Conservation (phyloP, 2,329 filamentous ascomycete genomes). For the Ceratocystis huliohia region DNA sequence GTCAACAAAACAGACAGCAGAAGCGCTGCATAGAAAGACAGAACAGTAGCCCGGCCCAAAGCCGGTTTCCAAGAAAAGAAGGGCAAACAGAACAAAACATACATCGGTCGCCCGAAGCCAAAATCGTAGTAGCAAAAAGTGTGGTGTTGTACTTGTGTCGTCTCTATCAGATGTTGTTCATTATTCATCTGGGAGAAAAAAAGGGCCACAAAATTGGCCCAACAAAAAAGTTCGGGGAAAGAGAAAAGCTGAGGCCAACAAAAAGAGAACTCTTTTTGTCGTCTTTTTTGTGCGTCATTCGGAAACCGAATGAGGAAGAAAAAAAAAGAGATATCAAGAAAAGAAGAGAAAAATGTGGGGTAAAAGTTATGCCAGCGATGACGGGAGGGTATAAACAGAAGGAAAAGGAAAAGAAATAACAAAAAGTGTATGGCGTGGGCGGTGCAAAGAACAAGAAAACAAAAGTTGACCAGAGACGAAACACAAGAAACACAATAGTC, state of each 20-base stretch:
- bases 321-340: not conserved
- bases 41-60: not conserved
- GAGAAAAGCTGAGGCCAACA: not conserved
- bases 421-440: not conserved
- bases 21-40: not conserved
- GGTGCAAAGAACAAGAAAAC: not conserved
- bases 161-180: slow-evolving; percentile 1
- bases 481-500: not conserved
- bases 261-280: not conserved
- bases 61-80: not conserved
- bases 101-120: not conserved
- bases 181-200: not conserved
- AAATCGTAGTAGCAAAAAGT: not conserved
- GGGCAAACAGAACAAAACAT: not conserved
- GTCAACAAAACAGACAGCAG: not conserved
- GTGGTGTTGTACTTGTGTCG: not conserved
- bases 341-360: not conserved
- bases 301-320: not conserved
- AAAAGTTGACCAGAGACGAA: not conserved
- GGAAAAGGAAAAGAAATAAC: not conserved
- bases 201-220: not conserved
- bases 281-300: not conserved
- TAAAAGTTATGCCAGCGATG: not conserved
- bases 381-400: not conserved
- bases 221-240: not conserved